Base-by-base conservation (phyloP, 1,284 basidiomycete genomes). In the Termitomyces sp. region DNA sequence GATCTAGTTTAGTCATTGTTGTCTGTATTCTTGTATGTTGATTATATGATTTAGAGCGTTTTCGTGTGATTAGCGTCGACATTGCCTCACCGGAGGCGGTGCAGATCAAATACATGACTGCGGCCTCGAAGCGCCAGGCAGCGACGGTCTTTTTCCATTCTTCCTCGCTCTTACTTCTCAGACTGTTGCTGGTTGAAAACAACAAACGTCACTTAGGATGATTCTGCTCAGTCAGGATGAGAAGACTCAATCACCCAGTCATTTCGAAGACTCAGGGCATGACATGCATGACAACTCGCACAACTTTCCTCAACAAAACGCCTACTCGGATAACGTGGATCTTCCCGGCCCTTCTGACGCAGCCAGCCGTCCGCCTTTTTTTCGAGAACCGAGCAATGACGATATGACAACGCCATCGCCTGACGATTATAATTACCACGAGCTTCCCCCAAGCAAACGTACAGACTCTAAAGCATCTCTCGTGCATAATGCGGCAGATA, bases 401-500 rank as follows among this genome's bases (percentile, higher is more conserved):
- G 43, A 58, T 19, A 43, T 41, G 9, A 42, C 41, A 34, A 53
- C 19, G 40, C 54, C 45, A 19, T 38, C 40, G 46, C 54, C 44
- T 46, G 57, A 63, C 15, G 58, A 53, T 33, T 51, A 49, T 50
- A 41, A 51, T 39, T 40, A 60, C 42, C 47, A 49, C 40, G 28
- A 51, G 8, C 52, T 46, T 39, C 48, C 17, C 12, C 10, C 55
- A 13, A 44, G 38, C 38, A 56, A 62, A 19, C 62, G 61, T 40
- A 47, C 58, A 39, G 63, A 73, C 41, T 67, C 72, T n/a, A 62
- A 68, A 44, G 68, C 65, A 7, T 70, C 76, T 8, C 67, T 85
- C 31, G 72, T 82, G 42, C 67, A 69, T 21, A 77, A 78, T 59
- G 77, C 76, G 33, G 72, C 75, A 40, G 71, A 66, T 47, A 71